These are phyloP conservation scores for Fusarium musae DNA, from an alignment of 2,329 filamentous ascomycete species.

Conservation along the genomic window DNA sequence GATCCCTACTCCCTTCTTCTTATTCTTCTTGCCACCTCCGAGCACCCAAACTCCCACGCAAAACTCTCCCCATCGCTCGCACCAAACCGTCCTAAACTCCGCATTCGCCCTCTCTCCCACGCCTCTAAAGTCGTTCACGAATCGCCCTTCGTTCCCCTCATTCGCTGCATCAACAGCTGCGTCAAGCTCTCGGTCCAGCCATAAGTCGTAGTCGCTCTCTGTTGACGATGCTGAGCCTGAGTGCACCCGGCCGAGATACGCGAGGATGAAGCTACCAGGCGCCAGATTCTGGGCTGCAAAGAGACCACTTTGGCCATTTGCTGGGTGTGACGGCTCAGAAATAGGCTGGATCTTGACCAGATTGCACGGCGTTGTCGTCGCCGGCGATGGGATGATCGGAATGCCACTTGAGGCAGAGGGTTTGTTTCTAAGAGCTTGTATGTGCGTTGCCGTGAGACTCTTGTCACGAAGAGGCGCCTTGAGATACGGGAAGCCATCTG, in stretches of 20 bases:
- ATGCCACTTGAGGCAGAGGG: conserved; percentile 35
- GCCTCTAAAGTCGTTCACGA: conserved; percentile 74
- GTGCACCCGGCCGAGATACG: conserved; percentile 71
- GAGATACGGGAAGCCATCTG: conserved; percentile 63
- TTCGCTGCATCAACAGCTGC: conserved; percentile 69
- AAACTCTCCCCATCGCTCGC: conserved; percentile 60
- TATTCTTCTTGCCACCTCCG: conserved; percentile 34
- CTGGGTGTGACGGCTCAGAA: conserved; percentile 62
- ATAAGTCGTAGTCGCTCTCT: conserved; percentile 70
- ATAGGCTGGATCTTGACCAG: conserved; percentile 67
- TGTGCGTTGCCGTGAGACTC: conserved; percentile 56
- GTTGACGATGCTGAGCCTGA: conserved; percentile 46
- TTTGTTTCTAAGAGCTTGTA: conserved; percentile 51
- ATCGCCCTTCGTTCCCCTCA: conserved; percentile 72
- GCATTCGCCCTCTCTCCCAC: conserved; percentile 64
- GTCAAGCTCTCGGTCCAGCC: conserved; percentile 66
- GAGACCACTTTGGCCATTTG: conserved; percentile 67
- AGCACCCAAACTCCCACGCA: conserved; percentile 70
- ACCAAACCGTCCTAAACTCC: conserved; percentile 70
- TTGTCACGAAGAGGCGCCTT: conserved; percentile 60
- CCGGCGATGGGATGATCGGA: conserved; percentile 42
- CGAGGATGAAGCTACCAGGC: conserved; percentile 67
- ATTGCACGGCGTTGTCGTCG: conserved; percentile 57
- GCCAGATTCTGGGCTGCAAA: conserved; percentile 66
- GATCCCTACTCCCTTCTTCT: conserved; percentile 52